A percentile compares a stretch with the other conserved stretches of the same genome.
Evolutionary conservation across 805 yeast genomes (phyloP).

Genomic region (Cyberlindnera veronae): DNA sequence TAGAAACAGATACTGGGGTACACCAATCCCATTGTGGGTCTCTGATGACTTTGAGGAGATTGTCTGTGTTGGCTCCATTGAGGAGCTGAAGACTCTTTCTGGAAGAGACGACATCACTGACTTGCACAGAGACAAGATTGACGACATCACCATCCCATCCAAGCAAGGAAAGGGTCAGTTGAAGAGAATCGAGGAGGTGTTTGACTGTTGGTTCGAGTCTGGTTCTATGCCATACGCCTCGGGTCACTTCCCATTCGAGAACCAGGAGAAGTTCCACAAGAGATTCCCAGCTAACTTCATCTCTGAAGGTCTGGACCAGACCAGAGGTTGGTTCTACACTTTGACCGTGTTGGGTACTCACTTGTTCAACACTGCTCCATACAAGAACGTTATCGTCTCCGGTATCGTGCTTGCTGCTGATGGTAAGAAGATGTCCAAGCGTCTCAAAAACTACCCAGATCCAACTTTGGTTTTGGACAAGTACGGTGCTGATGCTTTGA

Average conservation of each 20-base stretch:
- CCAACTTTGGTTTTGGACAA: conserved; percentile 76
- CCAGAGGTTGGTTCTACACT: conserved; percentile 99
- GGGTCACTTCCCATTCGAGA: conserved; percentile 94
- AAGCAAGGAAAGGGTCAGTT: conserved; percentile 81
- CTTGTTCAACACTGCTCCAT: conserved; percentile 87
- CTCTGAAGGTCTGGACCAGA: conserved; percentile 98
- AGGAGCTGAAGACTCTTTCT: conserved; percentile 78
- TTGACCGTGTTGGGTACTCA: conserved; percentile 94
- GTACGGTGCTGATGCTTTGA: conserved; percentile 97
- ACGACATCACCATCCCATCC: conserved; percentile 90
- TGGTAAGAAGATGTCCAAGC: conserved; percentile 99
- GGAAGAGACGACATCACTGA: conserved; percentile 83
- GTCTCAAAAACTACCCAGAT: conserved; percentile 97
- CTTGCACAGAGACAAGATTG: conserved; percentile 91
- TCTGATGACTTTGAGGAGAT: conserved; percentile 90
- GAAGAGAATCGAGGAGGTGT: conserved; percentile 93
- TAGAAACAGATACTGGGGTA: conserved; percentile 99
- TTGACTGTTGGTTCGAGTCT: conserved; percentile 99
- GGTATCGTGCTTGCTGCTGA: conserved; percentile 97
- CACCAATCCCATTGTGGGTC: conserved; percentile 98
- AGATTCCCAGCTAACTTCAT: conserved; percentile 97
- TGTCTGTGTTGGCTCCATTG: conserved; percentile 89
- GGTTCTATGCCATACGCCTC: conserved; percentile 99
- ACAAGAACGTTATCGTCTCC: conserved; percentile 89
- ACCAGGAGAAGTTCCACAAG: conserved; percentile 59